Evolutionary conservation across 148 eudicot species (phyloP).

Genomic region (Pouteria glomerata): DNA sequence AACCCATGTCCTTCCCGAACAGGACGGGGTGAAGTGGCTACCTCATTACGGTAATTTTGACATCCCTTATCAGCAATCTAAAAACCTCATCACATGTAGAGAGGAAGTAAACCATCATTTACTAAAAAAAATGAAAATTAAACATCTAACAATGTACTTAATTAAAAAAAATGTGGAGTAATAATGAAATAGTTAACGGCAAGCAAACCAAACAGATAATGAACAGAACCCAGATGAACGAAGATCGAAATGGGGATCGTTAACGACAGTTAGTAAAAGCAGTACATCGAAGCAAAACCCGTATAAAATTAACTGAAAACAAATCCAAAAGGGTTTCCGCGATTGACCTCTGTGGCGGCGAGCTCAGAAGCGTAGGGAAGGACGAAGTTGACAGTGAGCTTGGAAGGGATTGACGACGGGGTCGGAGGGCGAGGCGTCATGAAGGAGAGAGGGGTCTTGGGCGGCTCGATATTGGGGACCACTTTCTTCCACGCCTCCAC

Average conservation of each 20-base stretch:
- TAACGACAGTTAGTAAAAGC: not conserved
- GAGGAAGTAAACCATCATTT: too few species aligned
- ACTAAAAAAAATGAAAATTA: too few species aligned
- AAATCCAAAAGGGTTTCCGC: not conserved
- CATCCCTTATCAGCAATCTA: too few species aligned
- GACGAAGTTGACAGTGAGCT: constrained; percentile 46
- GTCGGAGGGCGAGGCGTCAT: constrained; percentile 35
- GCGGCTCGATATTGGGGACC: constrained; percentile 50
- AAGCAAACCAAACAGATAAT: not conserved
- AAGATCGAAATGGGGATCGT: not conserved
- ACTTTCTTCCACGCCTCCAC: constrained; percentile 50
- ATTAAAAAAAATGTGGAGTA: too few species aligned
- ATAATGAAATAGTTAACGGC: not conserved
- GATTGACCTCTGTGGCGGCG: constrained; percentile 38
- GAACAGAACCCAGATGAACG: not conserved
- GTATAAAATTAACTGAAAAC: too few species aligned
- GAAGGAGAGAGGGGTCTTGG: constrained; percentile 43
- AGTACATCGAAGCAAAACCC: not conserved
- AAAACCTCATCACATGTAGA: too few species aligned
- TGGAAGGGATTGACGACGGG: constrained; percentile 47
- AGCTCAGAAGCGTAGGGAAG: constrained; percentile 44
- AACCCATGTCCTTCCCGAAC: too few species aligned
- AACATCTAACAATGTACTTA: too few species aligned
- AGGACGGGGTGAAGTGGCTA: too few species aligned
- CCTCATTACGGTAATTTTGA: too few species aligned